These are phyloP conservation scores for Seminavis robusta DNA, from an alignment of 108 stramenopile genomes.

Conservation along the genomic window DNA sequence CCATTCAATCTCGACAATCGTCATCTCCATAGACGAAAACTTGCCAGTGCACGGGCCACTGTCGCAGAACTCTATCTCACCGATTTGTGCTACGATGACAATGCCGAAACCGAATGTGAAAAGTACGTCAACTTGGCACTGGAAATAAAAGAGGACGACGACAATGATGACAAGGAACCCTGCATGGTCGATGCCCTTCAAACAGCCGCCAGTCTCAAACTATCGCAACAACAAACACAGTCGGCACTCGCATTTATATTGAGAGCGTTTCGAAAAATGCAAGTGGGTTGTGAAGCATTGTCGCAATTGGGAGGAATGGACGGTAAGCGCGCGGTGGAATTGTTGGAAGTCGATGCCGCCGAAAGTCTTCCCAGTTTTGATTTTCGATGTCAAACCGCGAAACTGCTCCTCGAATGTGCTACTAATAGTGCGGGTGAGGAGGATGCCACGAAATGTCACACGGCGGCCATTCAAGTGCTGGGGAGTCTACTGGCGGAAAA, in stretches of 20 bases:
- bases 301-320: slow-evolving; percentile 64
- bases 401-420: slow-evolving; percentile 79
- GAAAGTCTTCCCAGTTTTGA: slow-evolving; percentile 70
- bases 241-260: slow-evolving; percentile 65
- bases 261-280: slow-evolving; percentile 67
- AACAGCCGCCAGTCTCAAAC: slow-evolving; percentile 74
- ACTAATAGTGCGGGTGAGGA: slow-evolving; percentile 8
- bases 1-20: too few relatives aligned
- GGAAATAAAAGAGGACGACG: slow-evolving; percentile 36
- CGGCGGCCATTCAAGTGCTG: slow-evolving; percentile 73
- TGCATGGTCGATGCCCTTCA: slow-evolving; percentile 80
- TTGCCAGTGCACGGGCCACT: slow-evolving; percentile 72
- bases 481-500: slow-evolving; percentile 85
- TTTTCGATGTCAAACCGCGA: slow-evolving; percentile 83
- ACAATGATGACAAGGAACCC: slow-evolving; percentile 28
- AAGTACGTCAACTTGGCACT: slow-evolving; percentile 54
- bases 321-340: slow-evolving; percentile 35
- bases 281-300: slow-evolving; percentile 74
- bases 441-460: slow-evolving; percentile 39
- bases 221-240: slow-evolving; percentile 65
- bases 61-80: slow-evolving; percentile 87
- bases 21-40: slow-evolving; percentile 51
- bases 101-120: slow-evolving; percentile 76
- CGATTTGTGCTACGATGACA: slow-evolving; percentile 83
- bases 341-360: slow-evolving; percentile 45